Conservation (phyloP, 441 rosid genomes). For the Gossypium lobatum region DNA sequence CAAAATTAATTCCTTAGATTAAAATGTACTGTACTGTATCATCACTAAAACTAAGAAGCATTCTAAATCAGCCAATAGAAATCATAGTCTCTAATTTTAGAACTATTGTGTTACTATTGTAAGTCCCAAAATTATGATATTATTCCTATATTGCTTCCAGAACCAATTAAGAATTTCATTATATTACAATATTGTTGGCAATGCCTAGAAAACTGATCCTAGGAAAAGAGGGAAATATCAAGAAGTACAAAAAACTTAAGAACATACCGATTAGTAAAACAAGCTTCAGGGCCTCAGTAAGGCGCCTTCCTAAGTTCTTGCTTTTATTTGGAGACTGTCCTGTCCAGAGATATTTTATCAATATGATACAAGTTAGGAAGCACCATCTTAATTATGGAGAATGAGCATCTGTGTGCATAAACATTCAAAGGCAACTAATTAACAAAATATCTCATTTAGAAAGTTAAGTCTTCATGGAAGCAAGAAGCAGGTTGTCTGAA, state of each 20-base stretch:
- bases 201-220: not conserved
- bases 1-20: not conserved
- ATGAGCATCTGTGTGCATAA: not conserved
- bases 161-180: not conserved
- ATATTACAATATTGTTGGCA: not conserved
- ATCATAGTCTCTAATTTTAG: not conserved
- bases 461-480: not conserved
- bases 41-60: not conserved
- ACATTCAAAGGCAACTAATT: not conserved
- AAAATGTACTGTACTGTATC: not conserved
- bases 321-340: conserved; percentile 48
- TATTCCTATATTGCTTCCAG: not conserved
- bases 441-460: not conserved
- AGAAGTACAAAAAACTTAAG: not conserved
- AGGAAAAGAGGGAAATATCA: not conserved
- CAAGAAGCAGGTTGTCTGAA: not conserved
- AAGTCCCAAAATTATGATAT: not conserved
- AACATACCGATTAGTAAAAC: conserved; percentile 69
- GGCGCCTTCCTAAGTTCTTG: conserved; percentile 54
- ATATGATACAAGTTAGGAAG: not conserved
- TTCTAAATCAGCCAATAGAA: not conserved
- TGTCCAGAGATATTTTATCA: conserved; percentile 27
- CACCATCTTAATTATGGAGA: not conserved
- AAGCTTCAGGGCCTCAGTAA: conserved; percentile 85
- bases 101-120: not conserved